Base-by-base conservation (phyloP, 495 filamentous ascomycete genomes). In the Penicillium atrosanguineum region DNA sequence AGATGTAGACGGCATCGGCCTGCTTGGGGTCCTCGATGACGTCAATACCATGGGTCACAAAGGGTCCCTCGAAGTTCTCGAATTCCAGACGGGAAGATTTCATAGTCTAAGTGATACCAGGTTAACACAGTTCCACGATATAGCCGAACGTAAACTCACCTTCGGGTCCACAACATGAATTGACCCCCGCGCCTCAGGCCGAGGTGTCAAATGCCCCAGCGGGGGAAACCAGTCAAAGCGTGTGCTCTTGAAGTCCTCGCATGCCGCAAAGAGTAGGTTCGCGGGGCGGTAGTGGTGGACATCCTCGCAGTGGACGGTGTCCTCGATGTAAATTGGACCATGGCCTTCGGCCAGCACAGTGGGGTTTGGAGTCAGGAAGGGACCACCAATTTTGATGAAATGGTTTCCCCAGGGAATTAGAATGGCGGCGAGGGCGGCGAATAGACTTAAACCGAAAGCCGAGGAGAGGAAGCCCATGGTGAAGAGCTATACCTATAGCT, bases 31-130 rank as follows among this genome's bases (percentile, higher is more conserved):
- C 76, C 0, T 59, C 63, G 37, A 82, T 73, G 5, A 87, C 71
- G 44, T 81, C 79, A 50, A 87, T 81, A 8, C 84, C 84, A 53
- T 86, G 84, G 0, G 83, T 83, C 7, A 80, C 57, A 43, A 87
- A 83, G 0, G 79, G 69, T 9, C 73, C 71, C 16, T 73, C 44
- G 57, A 85, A 86, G 57, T 79, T 71, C 11, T 77, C 65, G 15
- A 85, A 75, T 0, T 46, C 26, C 12, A 87, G 69, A 9, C 76
- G 69, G 7, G 56, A 70, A 1, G 79, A 74, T 44, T 68, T 69
- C 64, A 80, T 63, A 5, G 81, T 83, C 80, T 83, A 9, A 5
- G 16, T 39, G n/a, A 23, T 28, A 14, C 37, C n/a, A 31, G 2
- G 49, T 49, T 16, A 37, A 26, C 19, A 34, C 15, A 6, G 14